These are phyloP conservation scores for Apium graveolens DNA, from an alignment of 129 eudicot species.

Conservation along the genomic window DNA sequence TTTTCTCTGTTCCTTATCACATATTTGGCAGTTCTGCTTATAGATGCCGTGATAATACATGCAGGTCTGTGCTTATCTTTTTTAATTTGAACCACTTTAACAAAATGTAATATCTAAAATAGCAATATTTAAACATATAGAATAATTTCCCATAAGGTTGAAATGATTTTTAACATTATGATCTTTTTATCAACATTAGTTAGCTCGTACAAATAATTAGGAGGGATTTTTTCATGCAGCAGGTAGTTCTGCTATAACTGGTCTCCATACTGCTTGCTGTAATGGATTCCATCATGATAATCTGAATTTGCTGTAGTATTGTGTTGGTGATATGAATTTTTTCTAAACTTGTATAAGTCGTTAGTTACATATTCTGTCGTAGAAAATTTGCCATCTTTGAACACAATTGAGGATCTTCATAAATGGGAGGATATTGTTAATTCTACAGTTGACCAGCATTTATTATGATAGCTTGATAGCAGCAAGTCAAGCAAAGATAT, in stretches of 20 bases:
- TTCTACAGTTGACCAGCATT: not conserved
- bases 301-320: not conserved
- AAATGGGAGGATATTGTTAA: not conserved
- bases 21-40: constrained; percentile 92
- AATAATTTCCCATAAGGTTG: not conserved
- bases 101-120: not conserved
- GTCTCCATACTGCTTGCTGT: not conserved
- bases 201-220: not conserved
- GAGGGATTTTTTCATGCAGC: not conserved
- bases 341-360: not conserved
- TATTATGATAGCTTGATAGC: not conserved
- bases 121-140: not conserved
- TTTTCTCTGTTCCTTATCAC: constrained; percentile 94
- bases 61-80: constrained; percentile 49
- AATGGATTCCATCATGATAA: not conserved
- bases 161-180: not conserved
- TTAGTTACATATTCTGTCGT: not conserved
- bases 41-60: constrained; percentile 68
- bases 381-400: not conserved
- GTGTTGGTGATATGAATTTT: not conserved
- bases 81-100: not conserved
- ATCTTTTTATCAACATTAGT: not conserved
- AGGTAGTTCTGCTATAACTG: not conserved
- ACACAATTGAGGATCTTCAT: not conserved
- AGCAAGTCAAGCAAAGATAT: not conserved